Base-by-base conservation (phyloP, 495 filamentous ascomycete genomes). In the Xylaria acuta region DNA sequence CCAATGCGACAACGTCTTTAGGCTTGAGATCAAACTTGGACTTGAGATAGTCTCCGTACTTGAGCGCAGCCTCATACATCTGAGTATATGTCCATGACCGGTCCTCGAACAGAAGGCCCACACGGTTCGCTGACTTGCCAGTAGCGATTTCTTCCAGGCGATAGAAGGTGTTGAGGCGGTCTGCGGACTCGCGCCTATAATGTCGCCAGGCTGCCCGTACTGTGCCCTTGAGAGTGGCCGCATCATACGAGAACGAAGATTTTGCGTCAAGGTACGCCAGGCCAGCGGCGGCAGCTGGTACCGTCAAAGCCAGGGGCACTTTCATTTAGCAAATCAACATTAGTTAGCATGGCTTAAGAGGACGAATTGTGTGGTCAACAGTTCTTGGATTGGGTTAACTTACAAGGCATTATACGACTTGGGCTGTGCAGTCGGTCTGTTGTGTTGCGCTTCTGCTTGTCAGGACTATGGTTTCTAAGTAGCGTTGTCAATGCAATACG, bases 251-350 rank as follows among this genome's bases (percentile, higher is more conserved):
- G 41, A 97, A 70, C 4, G 87, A 86, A 72, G 83, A 87, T 80
- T 87, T 89, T 8, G 92, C 96, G 77, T 97, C 94, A 64, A 97
- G 81, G 79, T 97, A 99, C 34, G 94, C 92, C 38, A 92, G 86
- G 0, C 86, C 85, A 7, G 92, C 91, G 22, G 89, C 88, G 38
- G 89, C 86, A 30, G 90, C 92, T 27, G 94, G 91, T 36, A 87
- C 80, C 16, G 89, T 85, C 56, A 94, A 67, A 25, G 88, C 79
- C 14, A 86, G 74, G 32, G 86, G 83, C 36, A 86, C 80, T 82
- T 40, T 22, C 1, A 58, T 70, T 38, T 2, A 2, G 58, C 20
- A 34, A 22, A n/a, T 25, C 36, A 14, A 65, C 8, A n/a, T 67
- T 60, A 71, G 67, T 30, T 7, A 53, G 14, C 8, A 14, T n/a